These are phyloP conservation scores for Ceratobasidium sp. DNA, from an alignment of 1,284 basidiomycete species.

Conservation along the genomic window DNA sequence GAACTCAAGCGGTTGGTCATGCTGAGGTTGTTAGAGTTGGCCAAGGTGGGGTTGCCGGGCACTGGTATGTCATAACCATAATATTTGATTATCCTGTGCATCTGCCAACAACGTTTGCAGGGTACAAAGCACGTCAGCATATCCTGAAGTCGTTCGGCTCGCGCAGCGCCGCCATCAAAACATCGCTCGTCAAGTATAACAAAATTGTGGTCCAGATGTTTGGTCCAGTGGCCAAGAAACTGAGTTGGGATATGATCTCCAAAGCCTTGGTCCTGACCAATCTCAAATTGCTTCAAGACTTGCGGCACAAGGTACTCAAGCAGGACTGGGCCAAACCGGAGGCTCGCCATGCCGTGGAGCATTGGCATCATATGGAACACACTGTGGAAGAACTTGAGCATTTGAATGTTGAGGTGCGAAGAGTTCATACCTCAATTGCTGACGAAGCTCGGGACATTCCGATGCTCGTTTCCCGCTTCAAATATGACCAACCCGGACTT, in stretches of 20 bases:
- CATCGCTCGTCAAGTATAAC: not conserved
- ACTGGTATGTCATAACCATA: not conserved
- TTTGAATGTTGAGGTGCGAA: constrained; percentile 1
- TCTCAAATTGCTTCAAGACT: not conserved
- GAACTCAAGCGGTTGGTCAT: not conserved
- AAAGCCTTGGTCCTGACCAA: not conserved
- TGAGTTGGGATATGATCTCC: not conserved
- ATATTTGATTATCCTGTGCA: not conserved
- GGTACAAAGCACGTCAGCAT: constrained; percentile 2
- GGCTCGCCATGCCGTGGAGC: not conserved
- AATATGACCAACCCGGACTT: not conserved
- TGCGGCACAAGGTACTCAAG: not conserved
- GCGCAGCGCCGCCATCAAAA: not conserved
- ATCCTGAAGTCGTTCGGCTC: not conserved
- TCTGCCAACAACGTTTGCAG: not conserved
- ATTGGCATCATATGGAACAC: not conserved
- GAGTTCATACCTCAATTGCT: not conserved
- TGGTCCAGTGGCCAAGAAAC: not conserved
- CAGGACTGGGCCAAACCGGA: not conserved
- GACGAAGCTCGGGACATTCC: not conserved
- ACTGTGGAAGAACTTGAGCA: not conserved
- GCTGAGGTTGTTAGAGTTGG: not conserved
- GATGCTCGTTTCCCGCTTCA: not conserved
- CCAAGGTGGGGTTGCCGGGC: not conserved
- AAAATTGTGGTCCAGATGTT: not conserved